Conservation (phyloP, 169 alveolate species). For the Plasmodium fragile region DNA sequence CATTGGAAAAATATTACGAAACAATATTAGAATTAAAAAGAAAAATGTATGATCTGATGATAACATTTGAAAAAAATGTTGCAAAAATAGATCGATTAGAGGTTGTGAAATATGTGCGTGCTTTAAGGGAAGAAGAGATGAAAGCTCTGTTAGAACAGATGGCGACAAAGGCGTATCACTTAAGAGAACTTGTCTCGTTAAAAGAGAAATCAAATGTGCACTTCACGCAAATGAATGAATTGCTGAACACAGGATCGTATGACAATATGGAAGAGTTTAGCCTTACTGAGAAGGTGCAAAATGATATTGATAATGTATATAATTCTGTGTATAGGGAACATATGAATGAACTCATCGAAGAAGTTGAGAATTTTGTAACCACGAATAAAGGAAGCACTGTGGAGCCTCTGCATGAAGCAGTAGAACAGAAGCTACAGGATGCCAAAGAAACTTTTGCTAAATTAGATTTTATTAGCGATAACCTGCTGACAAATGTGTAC, state of each 20-base stretch:
- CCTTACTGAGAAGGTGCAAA: background rate
- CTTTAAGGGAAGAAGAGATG: background rate
- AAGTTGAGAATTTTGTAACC: background rate
- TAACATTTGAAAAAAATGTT: background rate
- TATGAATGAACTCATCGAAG: background rate
- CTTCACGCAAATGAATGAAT: background rate
- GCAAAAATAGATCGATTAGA: background rate
- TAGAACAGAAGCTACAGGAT: background rate
- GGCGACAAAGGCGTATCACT: background rate
- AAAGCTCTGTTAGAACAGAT: conserved; percentile 2
- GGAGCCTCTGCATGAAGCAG: background rate
- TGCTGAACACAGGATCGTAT: conserved; percentile 1
- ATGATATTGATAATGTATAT: background rate
- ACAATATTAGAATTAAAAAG: background rate
- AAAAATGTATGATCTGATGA: background rate
- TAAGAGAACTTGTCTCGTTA: conserved; percentile 1
- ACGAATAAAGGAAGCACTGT: background rate
- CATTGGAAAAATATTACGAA: background rate
- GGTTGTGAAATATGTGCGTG: background rate
- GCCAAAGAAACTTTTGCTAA: background rate
- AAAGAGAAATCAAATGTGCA: background rate
- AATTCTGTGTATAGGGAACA: background rate
- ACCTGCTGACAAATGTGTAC: background rate
- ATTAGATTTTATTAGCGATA: background rate
- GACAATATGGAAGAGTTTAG: conserved; percentile 7